Conservation (phyloP, 139 green algal genomes). For the Chlamydomonas asymmetrica region DNA sequence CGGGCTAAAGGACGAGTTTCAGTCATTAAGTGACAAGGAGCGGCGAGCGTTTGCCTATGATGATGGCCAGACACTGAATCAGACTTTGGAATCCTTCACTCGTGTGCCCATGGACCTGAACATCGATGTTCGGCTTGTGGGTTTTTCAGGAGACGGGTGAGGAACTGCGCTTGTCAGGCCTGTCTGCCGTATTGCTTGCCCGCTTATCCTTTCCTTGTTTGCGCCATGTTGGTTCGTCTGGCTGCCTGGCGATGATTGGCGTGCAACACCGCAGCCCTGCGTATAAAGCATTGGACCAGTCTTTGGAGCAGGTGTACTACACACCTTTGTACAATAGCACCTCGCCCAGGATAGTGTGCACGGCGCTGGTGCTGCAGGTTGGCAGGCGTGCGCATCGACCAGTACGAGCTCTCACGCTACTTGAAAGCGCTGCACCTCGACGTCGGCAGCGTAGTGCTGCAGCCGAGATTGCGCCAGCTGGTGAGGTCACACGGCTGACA, state of each 20-base stretch:
- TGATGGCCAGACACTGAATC: slow-evolving; percentile 9
- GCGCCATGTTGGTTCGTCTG: no score
- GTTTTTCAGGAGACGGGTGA: slow-evolving; percentile 27
- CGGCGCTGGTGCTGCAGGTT: no score
- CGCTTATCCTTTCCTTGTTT: no score
- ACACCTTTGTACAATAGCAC: no score
- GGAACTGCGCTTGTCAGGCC: neutral
- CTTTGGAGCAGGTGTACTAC: no score
- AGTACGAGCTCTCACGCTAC: slow-evolving; percentile 1
- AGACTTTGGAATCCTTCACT: slow-evolving; percentile 6
- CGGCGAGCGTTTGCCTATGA: neutral
- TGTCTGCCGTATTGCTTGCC: neutral
- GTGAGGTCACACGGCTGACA: neutral
- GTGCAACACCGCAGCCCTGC: no score
- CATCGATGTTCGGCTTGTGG: slow-evolving; percentile 15
- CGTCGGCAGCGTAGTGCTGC: slow-evolving; percentile 1
- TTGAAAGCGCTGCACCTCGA: slow-evolving; percentile 15
- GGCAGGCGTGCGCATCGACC: no score
- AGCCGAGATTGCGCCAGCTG: slow-evolving; percentile 12
- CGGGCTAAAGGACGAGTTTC: no score
- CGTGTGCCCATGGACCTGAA: neutral
- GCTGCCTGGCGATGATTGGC: no score
- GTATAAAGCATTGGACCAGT: no score
- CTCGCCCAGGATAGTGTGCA: no score
- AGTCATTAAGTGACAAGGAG: no score